Conservation (phyloP, 2,329 filamentous ascomycete species). For the Colletotrichum lini region DNA sequence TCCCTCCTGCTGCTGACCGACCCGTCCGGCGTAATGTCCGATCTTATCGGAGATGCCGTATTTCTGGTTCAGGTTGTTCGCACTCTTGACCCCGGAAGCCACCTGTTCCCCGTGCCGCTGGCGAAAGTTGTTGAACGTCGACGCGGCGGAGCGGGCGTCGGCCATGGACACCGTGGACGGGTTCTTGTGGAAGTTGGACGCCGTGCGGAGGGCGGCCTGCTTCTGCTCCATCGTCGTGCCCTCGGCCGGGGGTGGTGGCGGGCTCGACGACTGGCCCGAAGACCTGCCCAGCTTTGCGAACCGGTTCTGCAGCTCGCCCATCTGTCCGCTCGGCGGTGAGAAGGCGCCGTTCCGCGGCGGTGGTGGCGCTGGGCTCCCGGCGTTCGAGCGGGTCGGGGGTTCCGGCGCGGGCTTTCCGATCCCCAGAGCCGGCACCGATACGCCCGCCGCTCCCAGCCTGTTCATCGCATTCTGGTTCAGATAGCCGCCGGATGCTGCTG, state of each 20-base stretch:
- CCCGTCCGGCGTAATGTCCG: constrained; percentile 46
- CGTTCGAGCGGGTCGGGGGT: constrained; percentile 45
- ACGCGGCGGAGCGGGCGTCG: constrained; percentile 71
- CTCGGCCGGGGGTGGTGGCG: constrained; percentile 53
- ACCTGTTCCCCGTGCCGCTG: constrained; percentile 80
- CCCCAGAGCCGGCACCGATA: constrained; percentile 83
- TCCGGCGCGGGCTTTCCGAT: constrained; percentile 66
- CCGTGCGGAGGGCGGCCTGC: constrained; percentile 74
- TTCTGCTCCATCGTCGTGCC: constrained; percentile 77
- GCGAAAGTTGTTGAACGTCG: constrained; percentile 77
- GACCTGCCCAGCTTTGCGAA: constrained; percentile 70
- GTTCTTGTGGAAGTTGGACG: constrained; percentile 71
- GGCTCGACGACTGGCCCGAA: constrained; percentile 46
- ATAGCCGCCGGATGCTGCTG: constrained; percentile 51
- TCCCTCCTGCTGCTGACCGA: constrained; percentile 38
- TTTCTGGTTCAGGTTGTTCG: constrained; percentile 72
- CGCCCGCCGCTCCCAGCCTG: constrained; percentile 79
- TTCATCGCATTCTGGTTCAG: constrained; percentile 72
- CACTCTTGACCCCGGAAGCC: constrained; percentile 69
- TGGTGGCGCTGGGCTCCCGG: constrained; percentile 48
- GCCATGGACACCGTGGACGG: constrained; percentile 73
- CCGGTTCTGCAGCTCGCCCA: constrained; percentile 78
- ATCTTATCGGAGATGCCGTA: constrained; percentile 66
- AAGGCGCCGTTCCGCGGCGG: constrained; percentile 46
- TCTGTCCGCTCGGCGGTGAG: constrained; percentile 54